Conservation (phyloP, 139 green algal species). For the Tetraselmis striata region DNA sequence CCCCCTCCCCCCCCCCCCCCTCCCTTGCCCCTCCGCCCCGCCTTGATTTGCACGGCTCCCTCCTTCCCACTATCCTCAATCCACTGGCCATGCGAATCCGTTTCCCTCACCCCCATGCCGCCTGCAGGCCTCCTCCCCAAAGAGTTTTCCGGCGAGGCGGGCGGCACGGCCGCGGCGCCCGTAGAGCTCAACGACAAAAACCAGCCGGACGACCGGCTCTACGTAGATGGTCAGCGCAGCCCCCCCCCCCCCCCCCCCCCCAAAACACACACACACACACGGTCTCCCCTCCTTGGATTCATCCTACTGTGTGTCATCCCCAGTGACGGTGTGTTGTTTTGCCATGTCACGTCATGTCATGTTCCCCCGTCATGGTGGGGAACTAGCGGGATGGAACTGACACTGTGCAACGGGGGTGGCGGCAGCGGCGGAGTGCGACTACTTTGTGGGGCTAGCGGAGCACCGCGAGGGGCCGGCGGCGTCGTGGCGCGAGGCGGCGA, state of each 20-base stretch:
- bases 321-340: too few species aligned
- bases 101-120: not conserved
- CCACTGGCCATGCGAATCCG: not conserved
- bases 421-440: slow-evolving; percentile 20
- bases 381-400: too few species aligned
- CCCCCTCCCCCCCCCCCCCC: not conserved
- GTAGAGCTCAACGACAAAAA: slow-evolving; percentile 59
- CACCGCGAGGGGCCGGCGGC: not conserved
- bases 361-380: not conserved
- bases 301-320: not conserved
- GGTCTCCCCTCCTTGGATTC: too few species aligned
- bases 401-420: too few species aligned
- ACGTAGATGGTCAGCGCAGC: not conserved
- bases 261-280: too few species aligned
- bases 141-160: slow-evolving; percentile 21
- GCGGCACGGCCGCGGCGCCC: slow-evolving; percentile 45
- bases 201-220: slow-evolving; percentile 12
- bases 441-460: slow-evolving; percentile 24
- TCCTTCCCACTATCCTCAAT: not conserved
- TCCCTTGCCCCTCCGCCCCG: not conserved
- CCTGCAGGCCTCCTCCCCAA: slow-evolving; percentile 22
- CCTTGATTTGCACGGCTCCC: not conserved
- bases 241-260: too few species aligned
- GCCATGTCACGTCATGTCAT: too few species aligned
- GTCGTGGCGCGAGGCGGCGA: not conserved